These are phyloP conservation scores for Flagelloscypha sp. DNA, from an alignment of 768 basidiomycete genomes.

Conservation along the genomic window DNA sequence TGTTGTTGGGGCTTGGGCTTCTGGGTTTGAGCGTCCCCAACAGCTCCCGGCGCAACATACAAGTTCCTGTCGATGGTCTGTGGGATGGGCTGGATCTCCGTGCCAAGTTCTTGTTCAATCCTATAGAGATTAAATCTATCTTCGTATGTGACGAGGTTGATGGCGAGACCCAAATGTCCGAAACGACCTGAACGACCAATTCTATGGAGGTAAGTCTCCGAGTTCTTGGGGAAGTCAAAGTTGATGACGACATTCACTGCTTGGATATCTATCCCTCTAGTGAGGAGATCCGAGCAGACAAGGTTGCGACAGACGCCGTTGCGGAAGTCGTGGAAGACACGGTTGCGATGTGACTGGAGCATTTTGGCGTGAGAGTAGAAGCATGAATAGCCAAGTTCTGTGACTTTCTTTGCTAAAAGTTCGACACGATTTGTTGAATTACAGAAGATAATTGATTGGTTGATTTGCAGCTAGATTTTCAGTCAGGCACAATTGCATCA, in stretches of 20 bases:
- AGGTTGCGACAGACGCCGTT: slow-evolving; percentile 98
- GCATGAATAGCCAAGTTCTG: slow-evolving; percentile 98
- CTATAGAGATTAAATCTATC: slow-evolving; percentile 96
- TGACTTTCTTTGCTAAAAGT: slow-evolving; percentile 98
- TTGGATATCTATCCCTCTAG: slow-evolving; percentile 98
- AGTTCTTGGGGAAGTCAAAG: slow-evolving; percentile 99
- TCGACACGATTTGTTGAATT: slow-evolving; percentile 99
- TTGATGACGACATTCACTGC: slow-evolving; percentile 99
- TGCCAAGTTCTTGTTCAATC: slow-evolving; percentile 97
- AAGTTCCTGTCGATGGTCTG: slow-evolving; percentile 82
- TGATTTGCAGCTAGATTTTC: slow-evolving; percentile 85
- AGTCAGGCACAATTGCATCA: slow-evolving; percentile 5
- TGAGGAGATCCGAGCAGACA: slow-evolving; percentile 95
- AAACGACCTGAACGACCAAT: slow-evolving; percentile 98
- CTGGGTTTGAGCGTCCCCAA: slow-evolving; percentile 37
- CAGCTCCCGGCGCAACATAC: slow-evolving; percentile 76
- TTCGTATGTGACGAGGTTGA: slow-evolving; percentile 97
- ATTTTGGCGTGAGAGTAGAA: slow-evolving; percentile 99
- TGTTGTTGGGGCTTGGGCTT: slow-evolving; percentile 26
- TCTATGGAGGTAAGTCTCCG: slow-evolving; percentile 96
- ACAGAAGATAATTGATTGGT: slow-evolving; percentile 99
- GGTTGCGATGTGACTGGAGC: slow-evolving; percentile 97
- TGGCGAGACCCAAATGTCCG: slow-evolving; percentile 93
- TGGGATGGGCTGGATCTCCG: slow-evolving; percentile 95
- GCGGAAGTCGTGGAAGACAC: slow-evolving; percentile 99